A percentile compares a stretch with the other conserved stretches of the same genome.
phyloP scores from a whole-genome alignment of 805 yeast species.

The Yamadazyma sp. region DNA sequence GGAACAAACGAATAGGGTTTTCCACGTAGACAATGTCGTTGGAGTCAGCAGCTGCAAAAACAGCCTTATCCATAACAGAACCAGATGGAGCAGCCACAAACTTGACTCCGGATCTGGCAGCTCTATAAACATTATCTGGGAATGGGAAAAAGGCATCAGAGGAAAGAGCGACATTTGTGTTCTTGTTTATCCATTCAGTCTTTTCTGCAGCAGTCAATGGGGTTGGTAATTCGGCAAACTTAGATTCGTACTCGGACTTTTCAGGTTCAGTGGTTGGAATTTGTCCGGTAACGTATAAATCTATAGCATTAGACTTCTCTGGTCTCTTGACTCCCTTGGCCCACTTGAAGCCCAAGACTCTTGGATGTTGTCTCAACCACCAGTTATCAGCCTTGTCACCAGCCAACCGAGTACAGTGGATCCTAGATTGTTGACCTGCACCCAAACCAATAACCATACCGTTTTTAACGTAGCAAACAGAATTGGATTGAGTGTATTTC shows the following conservation, averaged over 20 bases:
- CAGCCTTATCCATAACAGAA: slow-evolving; percentile 96
- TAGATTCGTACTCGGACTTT: slow-evolving; percentile 85
- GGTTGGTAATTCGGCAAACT: slow-evolving; percentile 78
- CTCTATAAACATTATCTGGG: slow-evolving; percentile 98
- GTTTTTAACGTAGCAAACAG: slow-evolving; percentile 96
- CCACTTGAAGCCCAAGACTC: slow-evolving; percentile 91
- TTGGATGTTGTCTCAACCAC: slow-evolving; percentile 99
- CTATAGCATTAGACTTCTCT: slow-evolving; percentile 97
- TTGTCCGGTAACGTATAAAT: slow-evolving; percentile 86
- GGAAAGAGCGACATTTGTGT: slow-evolving; percentile 84
- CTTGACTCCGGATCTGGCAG: slow-evolving; percentile 94
- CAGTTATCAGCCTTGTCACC: slow-evolving; percentile 99
- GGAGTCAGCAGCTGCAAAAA: slow-evolving; percentile 92
- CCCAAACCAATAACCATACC: slow-evolving; percentile 99
- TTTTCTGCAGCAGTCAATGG: slow-evolving; percentile 85
- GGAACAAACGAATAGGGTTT: slow-evolving; percentile 97
- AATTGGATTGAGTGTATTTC: slow-evolving; percentile 97
- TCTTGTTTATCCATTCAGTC: slow-evolving; percentile 78
- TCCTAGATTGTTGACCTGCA: slow-evolving; percentile 99
- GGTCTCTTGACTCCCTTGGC: slow-evolving; percentile 98
- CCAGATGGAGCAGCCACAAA: slow-evolving; percentile 97
- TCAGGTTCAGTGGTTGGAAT: slow-evolving; percentile 92
- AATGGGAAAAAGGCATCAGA: slow-evolving; percentile 99
- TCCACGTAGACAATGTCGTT: slow-evolving; percentile 89
- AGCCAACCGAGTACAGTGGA: slow-evolving; percentile 98